Evolutionary conservation across 768 basidiomycete genomes (phyloP).

Genomic region (Rhizopogon salebrosus): DNA sequence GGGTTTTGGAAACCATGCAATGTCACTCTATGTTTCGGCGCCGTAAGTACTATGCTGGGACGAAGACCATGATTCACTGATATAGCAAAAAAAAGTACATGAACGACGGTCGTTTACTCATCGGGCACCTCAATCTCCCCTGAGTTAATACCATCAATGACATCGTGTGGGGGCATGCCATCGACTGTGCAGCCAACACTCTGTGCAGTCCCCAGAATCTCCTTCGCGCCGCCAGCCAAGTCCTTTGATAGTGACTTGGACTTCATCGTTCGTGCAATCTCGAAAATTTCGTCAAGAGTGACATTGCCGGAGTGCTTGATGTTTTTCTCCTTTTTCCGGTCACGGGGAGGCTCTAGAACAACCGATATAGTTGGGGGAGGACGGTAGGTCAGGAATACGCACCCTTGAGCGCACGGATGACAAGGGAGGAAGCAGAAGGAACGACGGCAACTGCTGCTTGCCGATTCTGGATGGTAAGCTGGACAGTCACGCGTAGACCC

Average conservation of each 20-base stretch:
- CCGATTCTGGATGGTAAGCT: slow-evolving; percentile 99
- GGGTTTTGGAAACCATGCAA: no score
- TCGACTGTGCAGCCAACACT: slow-evolving; percentile 96
- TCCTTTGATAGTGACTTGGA: slow-evolving; percentile 91
- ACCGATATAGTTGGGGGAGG: slow-evolving; percentile 3
- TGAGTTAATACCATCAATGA: slow-evolving; percentile 83
- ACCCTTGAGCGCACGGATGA: slow-evolving; percentile 99
- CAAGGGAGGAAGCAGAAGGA: slow-evolving; percentile 93
- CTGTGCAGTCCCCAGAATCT: slow-evolving; percentile 97
- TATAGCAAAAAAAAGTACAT: no score
- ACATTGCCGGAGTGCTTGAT: slow-evolving; percentile 98
- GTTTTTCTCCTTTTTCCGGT: slow-evolving; percentile 99
- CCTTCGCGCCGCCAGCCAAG: slow-evolving; percentile 85
- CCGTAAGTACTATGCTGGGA: no score
- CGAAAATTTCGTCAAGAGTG: slow-evolving; percentile 86
- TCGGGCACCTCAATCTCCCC: slow-evolving; percentile 85
- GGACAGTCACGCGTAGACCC: slow-evolving; percentile 98
- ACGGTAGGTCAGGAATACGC: slow-evolving; percentile 17
- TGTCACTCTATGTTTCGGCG: no score
- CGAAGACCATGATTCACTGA: no score
- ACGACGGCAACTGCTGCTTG: slow-evolving; percentile 97
- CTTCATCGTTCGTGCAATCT: slow-evolving; percentile 95
- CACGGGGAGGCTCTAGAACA: slow-evolving; percentile 86
- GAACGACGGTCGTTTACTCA: slow-evolving; percentile 46
- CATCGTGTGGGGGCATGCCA: slow-evolving; percentile 86